These are phyloP conservation scores for Schizonepeta tenuifolia DNA, from an alignment of 257 asterid genomes.

Conservation along the genomic window DNA sequence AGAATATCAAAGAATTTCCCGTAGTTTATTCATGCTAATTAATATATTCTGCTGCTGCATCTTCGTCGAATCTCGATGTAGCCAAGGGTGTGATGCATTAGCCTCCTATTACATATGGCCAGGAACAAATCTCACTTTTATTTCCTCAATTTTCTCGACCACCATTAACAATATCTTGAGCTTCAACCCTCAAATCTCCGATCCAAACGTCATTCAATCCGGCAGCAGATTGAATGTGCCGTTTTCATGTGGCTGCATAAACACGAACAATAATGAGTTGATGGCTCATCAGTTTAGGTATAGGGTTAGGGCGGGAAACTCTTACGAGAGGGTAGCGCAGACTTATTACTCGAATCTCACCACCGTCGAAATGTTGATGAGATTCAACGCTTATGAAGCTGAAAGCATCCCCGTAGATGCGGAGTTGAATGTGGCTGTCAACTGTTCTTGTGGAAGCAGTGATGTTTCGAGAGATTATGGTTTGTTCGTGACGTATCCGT, in stretches of 20 bases:
- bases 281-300: conserved; percentile 58
- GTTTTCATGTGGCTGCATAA: conserved; percentile 55
- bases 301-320: conserved; percentile 39
- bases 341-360: conserved; percentile 60
- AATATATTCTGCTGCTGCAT: conserved; percentile 20
- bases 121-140: conserved; percentile 54
- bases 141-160: conserved; percentile 50
- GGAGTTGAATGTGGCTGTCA: conserved; percentile 54
- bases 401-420: conserved; percentile 34
- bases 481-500: conserved; percentile 62
- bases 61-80: conserved; percentile 49
- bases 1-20: no score
- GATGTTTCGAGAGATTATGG: conserved; percentile 63
- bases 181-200: conserved; percentile 59
- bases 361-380: conserved; percentile 53
- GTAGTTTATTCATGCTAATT: no score
- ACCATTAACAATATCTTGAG: conserved; percentile 40
- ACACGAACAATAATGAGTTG: conserved; percentile 45
- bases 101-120: conserved; percentile 66
- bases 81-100: conserved; percentile 51
- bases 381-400: conserved; percentile 48
- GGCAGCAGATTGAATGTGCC: conserved; percentile 58
- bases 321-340: conserved; percentile 40
- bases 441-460: conserved; percentile 66
- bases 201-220: conserved; percentile 36